These are phyloP conservation scores for Panicum miliaceum DNA, from an alignment of 176 grass and related monocot genomes.

Conservation along the genomic window DNA sequence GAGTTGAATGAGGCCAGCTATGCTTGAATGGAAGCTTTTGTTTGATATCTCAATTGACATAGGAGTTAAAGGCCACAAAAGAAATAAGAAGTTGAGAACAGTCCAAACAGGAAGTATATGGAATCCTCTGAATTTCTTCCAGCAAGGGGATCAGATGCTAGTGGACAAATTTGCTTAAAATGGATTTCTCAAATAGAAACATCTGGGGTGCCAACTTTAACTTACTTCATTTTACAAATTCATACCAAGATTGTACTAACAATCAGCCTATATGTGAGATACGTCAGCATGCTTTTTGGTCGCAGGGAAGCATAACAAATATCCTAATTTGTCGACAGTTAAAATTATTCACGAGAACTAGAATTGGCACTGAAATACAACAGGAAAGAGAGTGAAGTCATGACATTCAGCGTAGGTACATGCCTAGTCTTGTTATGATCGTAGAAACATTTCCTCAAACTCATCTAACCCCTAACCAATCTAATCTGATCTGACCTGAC, in stretches of 20 bases:
- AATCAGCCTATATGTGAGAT: background rate
- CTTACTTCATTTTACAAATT: background rate
- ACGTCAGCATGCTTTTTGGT: background rate
- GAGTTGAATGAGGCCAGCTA: background rate
- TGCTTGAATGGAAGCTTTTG: background rate
- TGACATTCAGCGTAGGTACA: background rate
- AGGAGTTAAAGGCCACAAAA: background rate
- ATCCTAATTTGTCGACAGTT: background rate
- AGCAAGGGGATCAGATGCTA: background rate
- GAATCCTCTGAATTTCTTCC: background rate
- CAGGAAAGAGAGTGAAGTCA: background rate
- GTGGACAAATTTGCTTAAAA: conserved; percentile 1
- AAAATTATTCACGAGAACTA: no score
- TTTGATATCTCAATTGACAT: background rate
- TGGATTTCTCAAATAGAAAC: background rate
- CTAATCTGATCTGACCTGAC: background rate
- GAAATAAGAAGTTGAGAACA: background rate
- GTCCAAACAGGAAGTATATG: background rate
- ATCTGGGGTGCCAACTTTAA: background rate
- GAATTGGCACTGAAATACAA: background rate
- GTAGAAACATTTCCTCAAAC: background rate
- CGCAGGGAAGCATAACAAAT: background rate
- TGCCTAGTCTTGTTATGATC: background rate
- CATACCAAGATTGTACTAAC: background rate
- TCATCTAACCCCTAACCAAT: background rate